Percentiles rank a stretch among this genome's conserved stretches.
phyloP scores from a whole-genome alignment of 495 filamentous ascomycete genomes.

The Cudoniella acicularis region DNA sequence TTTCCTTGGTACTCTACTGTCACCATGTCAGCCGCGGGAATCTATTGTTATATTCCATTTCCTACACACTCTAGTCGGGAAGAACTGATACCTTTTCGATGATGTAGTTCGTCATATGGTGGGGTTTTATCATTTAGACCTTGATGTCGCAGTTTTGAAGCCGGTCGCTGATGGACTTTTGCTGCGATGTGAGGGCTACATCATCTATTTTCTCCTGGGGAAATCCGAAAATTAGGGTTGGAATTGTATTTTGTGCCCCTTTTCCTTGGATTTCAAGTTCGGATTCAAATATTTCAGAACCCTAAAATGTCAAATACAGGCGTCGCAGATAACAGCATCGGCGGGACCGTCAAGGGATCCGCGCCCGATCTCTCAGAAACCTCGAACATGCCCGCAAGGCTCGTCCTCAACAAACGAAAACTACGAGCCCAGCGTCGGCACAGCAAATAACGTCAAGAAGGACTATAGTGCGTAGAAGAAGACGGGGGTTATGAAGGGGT shows the following conservation, averaged over 20 bases:
- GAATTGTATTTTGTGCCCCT: no score
- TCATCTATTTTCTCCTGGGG: no score
- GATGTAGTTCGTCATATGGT: neutral
- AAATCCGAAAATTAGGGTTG: no score
- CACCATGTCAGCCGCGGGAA: no score
- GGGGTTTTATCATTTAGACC: neutral
- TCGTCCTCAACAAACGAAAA: neutral
- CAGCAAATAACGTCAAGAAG: neutral
- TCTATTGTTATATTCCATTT: neutral
- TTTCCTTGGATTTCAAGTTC: no score
- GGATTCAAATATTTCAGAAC: neutral
- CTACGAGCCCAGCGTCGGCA: neutral
- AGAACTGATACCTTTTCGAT: neutral
- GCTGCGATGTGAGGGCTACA: no score
- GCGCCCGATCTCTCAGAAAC: neutral
- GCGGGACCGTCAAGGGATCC: neutral
- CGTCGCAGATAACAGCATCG: neutral
- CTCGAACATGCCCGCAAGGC: neutral
- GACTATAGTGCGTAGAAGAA: neutral
- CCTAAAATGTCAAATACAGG: neutral
- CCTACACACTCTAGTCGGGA: neutral
- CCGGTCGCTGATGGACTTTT: neutral
- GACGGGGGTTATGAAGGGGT: neutral
- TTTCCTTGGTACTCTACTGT: no score
- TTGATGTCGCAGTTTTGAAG: neutral